Evolutionary conservation across 2,329 filamentous ascomycete species (phyloP), one percentile per base, ranked within the genome.

Genomic region (Ophioceras dolichostomum): DNA sequence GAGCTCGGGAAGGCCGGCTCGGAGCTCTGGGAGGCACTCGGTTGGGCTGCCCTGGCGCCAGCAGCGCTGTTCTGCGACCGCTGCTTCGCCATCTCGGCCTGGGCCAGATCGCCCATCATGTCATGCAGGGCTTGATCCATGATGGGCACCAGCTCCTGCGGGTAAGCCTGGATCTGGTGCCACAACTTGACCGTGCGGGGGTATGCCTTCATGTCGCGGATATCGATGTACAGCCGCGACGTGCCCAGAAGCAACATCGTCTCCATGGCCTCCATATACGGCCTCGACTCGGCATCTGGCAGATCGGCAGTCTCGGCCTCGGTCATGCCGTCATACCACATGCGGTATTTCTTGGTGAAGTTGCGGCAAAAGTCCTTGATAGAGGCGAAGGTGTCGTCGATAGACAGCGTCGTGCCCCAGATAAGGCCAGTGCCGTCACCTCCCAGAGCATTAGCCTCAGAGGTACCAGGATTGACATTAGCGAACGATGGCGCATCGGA

Each of bases 41-140:
- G 64, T 29, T 67, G 64, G 29, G 56, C 47, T 45, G 60, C 61
- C 33, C 58, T 64, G 22, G 7, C 12, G 22, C 22, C 22, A 38
- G 67, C 68, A 12, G 35, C 39, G 10, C 33, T 75, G 57, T 61
- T 73, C 50, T 76, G 75, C n/a, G 72, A 71, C 45, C 80, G 73
- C 52, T 81, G 70, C 41, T 76, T 76, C 24, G 79, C 67, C 68
- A 83, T 84, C 50, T 93, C 82, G 41, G 80, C 79, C 43, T 83
- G 76, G 1, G 89, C 87, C 35, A 96, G 64, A 53, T 94, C 88
- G 18, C 91, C 75, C 80, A 96, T 94, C 38, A 86, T 70, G 60
- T 98, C 89, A 54, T 94, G 93, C 36, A 95, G 76, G 5, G 79
- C 79, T 57, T 94, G 85, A 69, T 98, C 93, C 82, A 98, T 94